A percentile compares a stretch with the other conserved stretches of the same genome.
These are phyloP conservation scores for Coemansia sp. DNA, from an alignment of 192 early-diverging fungal species.

Conservation along the genomic window DNA sequence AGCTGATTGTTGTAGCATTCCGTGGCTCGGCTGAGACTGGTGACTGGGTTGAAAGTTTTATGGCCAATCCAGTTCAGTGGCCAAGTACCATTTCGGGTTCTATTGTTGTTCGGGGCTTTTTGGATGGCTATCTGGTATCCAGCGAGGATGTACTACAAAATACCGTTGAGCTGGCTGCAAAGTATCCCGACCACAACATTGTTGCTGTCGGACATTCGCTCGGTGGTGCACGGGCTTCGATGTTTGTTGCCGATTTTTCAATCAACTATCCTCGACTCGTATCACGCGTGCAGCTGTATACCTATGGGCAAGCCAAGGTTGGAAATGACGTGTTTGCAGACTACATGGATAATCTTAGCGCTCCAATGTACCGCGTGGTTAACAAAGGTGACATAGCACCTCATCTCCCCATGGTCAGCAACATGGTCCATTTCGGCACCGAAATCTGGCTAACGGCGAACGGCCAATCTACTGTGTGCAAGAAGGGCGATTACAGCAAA, in stretches of 20 bases:
- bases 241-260: conserved; percentile 38
- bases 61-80: conserved; percentile 3
- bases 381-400: conserved; percentile 43
- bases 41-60: conserved; percentile 22
- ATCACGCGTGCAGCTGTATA: conserved; percentile 20
- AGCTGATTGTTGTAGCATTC: conserved; percentile 24
- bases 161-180: conserved; percentile 5
- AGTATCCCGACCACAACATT: conserved; percentile 32
- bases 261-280: conserved; percentile 8
- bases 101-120: conserved; percentile 18
- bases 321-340: conserved; percentile 36
- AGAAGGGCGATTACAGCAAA: conserved; percentile 15
- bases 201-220: conserved; percentile 43
- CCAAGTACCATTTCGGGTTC: conserved; percentile 5
- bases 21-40: conserved; percentile 18
- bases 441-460: conserved; percentile 25
- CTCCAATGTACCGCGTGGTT: conserved; percentile 21
- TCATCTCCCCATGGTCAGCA: conserved; percentile 16
- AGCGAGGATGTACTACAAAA: conserved; percentile 6
- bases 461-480: conserved; percentile 13
- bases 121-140: conserved; percentile 22
- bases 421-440: conserved; percentile 34
- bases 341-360: conserved; percentile 23
- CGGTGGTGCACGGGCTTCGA: conserved; percentile 34
- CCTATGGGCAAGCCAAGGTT: conserved; percentile 41